phyloP scores from a whole-genome alignment of 192 early-diverging fungal species.

The Coemansia sp. region DNA sequence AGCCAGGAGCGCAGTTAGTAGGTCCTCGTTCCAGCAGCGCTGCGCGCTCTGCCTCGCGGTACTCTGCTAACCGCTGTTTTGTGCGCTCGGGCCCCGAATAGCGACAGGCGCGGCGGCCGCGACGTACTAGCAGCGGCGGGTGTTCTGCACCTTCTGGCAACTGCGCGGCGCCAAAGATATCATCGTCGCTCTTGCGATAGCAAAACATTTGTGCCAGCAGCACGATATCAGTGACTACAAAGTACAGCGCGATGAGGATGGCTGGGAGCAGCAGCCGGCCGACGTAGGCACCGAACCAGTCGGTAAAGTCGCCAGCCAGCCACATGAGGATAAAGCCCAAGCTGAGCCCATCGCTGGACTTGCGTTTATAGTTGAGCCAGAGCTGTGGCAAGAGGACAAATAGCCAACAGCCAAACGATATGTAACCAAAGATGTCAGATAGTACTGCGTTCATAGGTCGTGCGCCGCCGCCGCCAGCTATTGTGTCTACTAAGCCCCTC shows the following conservation, averaged over 20 bases:
- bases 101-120: slow-evolving; percentile 41
- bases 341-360: slow-evolving; percentile 54
- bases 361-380: slow-evolving; percentile 51
- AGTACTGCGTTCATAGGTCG: slow-evolving; percentile 26
- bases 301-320: slow-evolving; percentile 52
- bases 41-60: slow-evolving; percentile 43
- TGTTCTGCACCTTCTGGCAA: slow-evolving; percentile 47
- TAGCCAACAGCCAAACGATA: slow-evolving; percentile 49
- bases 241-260: slow-evolving; percentile 73
- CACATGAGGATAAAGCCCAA: slow-evolving; percentile 53
- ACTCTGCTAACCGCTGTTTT: slow-evolving; percentile 34
- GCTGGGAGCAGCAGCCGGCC: slow-evolving; percentile 50
- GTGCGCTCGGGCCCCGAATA: slow-evolving; percentile 28
- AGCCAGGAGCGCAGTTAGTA: not conserved
- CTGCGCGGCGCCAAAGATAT: slow-evolving; percentile 40
- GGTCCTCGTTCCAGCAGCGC: slow-evolving; percentile 38
- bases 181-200: slow-evolving; percentile 58
- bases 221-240: slow-evolving; percentile 68
- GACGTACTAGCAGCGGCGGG: slow-evolving; percentile 44
- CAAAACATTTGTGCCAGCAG: slow-evolving; percentile 69
- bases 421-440: slow-evolving; percentile 44
- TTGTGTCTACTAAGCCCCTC: not conserved
- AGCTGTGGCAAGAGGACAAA: slow-evolving; percentile 48
- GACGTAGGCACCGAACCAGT: slow-evolving; percentile 54
- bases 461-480: not conserved